These are phyloP conservation scores for Amanita polypyramis DNA, from an alignment of 768 basidiomycete species.

Conservation along the genomic window DNA sequence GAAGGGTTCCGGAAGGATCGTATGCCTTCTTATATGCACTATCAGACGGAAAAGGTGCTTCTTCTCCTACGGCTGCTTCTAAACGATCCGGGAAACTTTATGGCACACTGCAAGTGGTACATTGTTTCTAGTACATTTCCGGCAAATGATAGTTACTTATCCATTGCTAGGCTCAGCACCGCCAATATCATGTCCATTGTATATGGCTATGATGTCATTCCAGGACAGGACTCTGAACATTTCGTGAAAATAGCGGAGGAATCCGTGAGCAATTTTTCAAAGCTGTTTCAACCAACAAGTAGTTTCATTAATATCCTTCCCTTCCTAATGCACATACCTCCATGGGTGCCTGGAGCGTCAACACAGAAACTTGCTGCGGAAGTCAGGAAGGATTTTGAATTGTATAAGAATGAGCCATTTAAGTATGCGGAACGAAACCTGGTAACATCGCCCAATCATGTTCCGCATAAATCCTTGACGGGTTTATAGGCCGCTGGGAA, in stretches of 20 bases:
- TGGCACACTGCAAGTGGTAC: neutral
- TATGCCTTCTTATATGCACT: neutral
- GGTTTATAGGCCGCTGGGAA: neutral
- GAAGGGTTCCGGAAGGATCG: neutral
- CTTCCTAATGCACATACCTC: conserved; percentile 1
- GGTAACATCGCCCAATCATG: neutral
- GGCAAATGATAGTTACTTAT: neutral
- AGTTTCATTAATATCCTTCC: conserved; percentile 1
- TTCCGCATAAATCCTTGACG: neutral
- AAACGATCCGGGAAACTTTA: neutral
- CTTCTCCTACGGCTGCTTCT: neutral
- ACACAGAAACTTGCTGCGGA: neutral
- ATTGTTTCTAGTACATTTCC: too few relatives aligned
- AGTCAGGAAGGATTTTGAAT: neutral
- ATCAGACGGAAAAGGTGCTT: neutral
- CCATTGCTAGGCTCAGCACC: neutral
- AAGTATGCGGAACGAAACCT: neutral
- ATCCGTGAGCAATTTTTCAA: neutral
- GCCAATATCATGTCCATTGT: conserved; percentile 1
- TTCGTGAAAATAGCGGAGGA: neutral
- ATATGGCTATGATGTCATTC: neutral
- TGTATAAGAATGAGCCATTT: neutral
- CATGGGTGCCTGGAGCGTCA: neutral
- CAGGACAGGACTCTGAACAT: neutral
- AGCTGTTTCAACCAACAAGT: neutral